These are phyloP conservation scores for Calonectria hawksworthii DNA, from an alignment of 2,329 filamentous ascomycete species.

Conservation along the genomic window DNA sequence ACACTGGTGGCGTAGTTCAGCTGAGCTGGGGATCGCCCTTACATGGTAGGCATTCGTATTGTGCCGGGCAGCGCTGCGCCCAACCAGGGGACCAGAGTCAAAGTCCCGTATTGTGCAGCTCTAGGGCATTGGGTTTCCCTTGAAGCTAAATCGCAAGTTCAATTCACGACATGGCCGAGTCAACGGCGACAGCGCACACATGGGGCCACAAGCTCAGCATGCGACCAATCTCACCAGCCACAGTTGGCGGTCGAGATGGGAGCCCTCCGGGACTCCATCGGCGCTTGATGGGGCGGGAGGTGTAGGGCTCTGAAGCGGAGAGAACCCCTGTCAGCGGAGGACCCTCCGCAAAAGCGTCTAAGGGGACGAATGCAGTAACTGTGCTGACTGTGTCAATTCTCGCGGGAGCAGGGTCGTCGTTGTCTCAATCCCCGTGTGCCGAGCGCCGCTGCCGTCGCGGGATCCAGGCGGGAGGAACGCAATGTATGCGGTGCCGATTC, in stretches of 20 bases:
- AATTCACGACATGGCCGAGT: neutral
- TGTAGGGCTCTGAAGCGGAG: constrained; percentile 12
- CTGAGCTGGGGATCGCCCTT: constrained; percentile 19
- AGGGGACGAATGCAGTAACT: constrained; percentile 19
- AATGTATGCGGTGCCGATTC: neutral
- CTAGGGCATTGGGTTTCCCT: neutral
- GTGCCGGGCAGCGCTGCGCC: neutral
- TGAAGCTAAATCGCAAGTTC: neutral
- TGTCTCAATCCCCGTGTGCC: neutral
- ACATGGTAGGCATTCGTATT: constrained; percentile 1
- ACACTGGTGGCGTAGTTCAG: constrained; percentile 17
- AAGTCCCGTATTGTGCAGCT: constrained; percentile 16
- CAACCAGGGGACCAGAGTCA: neutral
- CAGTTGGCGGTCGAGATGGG: neutral
- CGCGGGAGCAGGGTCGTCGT: neutral
- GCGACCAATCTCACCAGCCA: constrained; percentile 14
- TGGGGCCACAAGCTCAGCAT: neutral
- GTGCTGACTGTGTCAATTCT: constrained; percentile 18
- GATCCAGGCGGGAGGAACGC: neutral
- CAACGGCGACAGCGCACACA: neutral
- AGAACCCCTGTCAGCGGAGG: constrained; percentile 24
- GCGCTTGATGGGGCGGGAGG: constrained; percentile 2
- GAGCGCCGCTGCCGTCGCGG: constrained; percentile 15
- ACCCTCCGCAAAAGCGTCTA: constrained; percentile 10
- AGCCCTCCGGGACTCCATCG: neutral